Evolutionary conservation across 1,284 basidiomycete genomes (phyloP), one percentile per base, ranked within the genome.

Genomic region (Cutaneotrichosporon dermatis): DNA sequence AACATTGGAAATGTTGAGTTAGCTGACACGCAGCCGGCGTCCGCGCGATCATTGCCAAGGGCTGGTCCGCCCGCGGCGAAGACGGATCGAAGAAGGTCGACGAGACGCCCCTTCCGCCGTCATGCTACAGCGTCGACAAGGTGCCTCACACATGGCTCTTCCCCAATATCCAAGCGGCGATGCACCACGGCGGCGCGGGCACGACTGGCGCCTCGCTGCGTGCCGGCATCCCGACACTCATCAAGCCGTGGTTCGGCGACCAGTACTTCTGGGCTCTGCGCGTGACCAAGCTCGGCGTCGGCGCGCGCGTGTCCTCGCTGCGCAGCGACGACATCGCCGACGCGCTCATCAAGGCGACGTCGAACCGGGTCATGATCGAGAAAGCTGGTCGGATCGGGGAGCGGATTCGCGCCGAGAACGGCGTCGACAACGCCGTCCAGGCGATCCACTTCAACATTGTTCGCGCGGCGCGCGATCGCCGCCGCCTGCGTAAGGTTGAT

Each of bases 141-240:
- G 82, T 89, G 4, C 88, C 89, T 5, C 89, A 92, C 75, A 87
- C 85, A 68, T 90, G 88, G 89, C 80, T 92, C 11, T 90, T 90
- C 79, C 85, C 87, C 0, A 81, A 82, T 61, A 80, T 77, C 42
- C 61, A 73, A 56, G 74, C 76, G 0, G 88, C 84, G 0, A 62
- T 87, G 52, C 85, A 88, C 76, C 86, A 88, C 69, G 87, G 87
- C 41, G 87, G 87, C 16, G 87, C 87, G 2, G 87, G 87, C 35
- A 89, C 87, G 0, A 88, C 86, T 1, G 86, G 85, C 1, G 86
- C 85, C 6, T 84, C 83, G 64, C 75, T 87, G 39, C 76, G 86
- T 69, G 86, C 87, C 13, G 89, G 88, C 0, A 80, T 88, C 42
- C 88, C 88, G 2, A 90, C 88, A 1, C 76, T 89, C 49, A 88